phyloP scores from a whole-genome alignment of 805 yeast genomes.

The Candida pseudoglaebosa region DNA sequence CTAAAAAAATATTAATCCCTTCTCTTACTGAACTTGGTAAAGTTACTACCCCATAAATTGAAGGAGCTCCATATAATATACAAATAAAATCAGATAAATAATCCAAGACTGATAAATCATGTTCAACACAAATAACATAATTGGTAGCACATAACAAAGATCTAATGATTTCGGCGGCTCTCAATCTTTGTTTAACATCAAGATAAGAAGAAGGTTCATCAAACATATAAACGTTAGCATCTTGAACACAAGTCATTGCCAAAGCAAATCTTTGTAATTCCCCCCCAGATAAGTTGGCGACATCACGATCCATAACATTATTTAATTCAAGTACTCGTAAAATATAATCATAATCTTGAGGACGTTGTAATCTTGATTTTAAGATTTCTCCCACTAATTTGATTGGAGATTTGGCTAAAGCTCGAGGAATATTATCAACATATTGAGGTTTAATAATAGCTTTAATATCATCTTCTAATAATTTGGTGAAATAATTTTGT shows the following conservation, averaged over 20 bases:
- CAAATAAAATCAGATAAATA: constrained; percentile 95
- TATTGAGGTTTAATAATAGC: constrained; percentile 99
- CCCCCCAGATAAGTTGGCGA: constrained; percentile 91
- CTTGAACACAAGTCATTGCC: constrained; percentile 94
- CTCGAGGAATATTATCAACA: constrained; percentile 96
- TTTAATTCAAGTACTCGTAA: constrained; percentile 69
- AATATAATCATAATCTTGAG: constrained; percentile 60
- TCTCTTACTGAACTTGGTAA: constrained; percentile 96
- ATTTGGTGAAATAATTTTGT: constrained; percentile 92
- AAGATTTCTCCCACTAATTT: constrained; percentile 83
- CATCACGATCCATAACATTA: constrained; percentile 80
- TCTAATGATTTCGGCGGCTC: constrained; percentile 94
- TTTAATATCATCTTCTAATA: constrained; percentile 88
- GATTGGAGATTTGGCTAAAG: constrained; percentile 80
- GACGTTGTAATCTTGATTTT: constrained; percentile 72
- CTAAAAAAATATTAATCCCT: constrained; percentile 97
- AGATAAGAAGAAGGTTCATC: constrained; percentile 98
- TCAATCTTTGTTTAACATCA: constrained; percentile 97
- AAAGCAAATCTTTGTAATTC: constrained; percentile 97
- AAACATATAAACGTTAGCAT: constrained; percentile 96
- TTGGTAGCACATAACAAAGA: constrained; percentile 69
- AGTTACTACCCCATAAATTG: constrained; percentile 98
- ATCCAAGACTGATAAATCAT: constrained; percentile 96
- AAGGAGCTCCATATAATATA: constrained; percentile 96
- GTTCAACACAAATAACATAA: constrained; percentile 96